Percentiles rank a stretch among this genome's conserved stretches.
These are phyloP conservation scores for Sextonia rubra DNA, from an alignment of 164 flowering plant genomes.

Conservation along the genomic window DNA sequence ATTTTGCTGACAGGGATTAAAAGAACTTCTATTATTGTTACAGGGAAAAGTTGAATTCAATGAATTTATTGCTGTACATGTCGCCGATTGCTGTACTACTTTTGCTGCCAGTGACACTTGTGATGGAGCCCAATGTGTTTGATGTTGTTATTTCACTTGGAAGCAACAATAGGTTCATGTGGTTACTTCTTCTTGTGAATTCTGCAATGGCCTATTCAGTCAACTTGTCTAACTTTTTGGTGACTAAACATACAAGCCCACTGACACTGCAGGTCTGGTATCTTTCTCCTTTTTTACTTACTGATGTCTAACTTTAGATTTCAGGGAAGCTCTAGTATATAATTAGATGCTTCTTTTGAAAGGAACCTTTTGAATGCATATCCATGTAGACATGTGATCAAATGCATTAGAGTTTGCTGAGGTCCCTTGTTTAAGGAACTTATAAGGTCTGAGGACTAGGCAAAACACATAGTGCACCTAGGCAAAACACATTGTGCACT, in stretches of 20 bases:
- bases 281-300: conserved; percentile 1
- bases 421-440: no score
- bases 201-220: conserved; percentile 82
- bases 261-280: conserved; percentile 81
- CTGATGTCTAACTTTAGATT: no score
- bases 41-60: conserved; percentile 95
- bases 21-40: conserved; percentile 3
- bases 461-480: no score
- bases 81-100: conserved; percentile 82
- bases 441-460: no score
- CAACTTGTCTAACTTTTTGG: conserved; percentile 86
- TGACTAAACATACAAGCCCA: conserved; percentile 97
- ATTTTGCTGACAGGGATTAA: background rate
- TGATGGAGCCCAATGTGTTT: conserved; percentile 73
- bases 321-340: no score
- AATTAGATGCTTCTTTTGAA: background rate
- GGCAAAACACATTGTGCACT: no score
- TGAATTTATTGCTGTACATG: conserved; percentile 94
- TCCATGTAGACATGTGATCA: no score
- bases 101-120: conserved; percentile 60
- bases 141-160: conserved; percentile 48
- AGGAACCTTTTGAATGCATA: background rate
- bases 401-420: no score
- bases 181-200: conserved; percentile 73
- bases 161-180: conserved; percentile 47